Percentiles rank a stretch among this genome's conserved stretches.
Conservation (phyloP, 495 filamentous ascomycete species). For the Neurospora pannonica region DNA sequence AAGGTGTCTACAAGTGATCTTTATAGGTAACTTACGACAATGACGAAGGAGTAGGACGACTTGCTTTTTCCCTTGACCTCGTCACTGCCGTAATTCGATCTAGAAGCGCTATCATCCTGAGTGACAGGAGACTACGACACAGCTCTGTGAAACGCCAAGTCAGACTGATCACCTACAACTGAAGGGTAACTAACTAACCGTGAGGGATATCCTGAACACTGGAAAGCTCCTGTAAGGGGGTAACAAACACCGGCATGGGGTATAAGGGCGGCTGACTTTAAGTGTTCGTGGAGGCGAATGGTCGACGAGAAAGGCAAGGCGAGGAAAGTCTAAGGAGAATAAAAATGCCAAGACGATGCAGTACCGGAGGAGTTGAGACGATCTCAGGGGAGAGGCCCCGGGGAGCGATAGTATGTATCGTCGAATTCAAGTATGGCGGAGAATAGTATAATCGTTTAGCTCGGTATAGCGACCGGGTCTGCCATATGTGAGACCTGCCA, state of each 20-base stretch:
- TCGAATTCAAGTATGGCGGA: neutral
- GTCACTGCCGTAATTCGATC: neutral
- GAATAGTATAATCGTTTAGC: neutral
- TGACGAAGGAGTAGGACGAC: neutral
- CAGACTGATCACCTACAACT: neutral
- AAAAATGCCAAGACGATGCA: neutral
- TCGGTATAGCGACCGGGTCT: neutral
- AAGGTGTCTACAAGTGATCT: neutral
- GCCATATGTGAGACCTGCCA: neutral
- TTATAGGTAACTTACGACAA: neutral
- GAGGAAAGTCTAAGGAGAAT: neutral
- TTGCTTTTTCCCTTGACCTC: neutral
- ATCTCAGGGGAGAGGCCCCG: neutral
- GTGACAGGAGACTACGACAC: neutral
- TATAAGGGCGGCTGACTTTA: neutral
- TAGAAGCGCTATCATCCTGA: neutral
- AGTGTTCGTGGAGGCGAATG: neutral
- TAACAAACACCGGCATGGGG: neutral
- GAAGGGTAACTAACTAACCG: neutral
- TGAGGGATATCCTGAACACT: neutral
- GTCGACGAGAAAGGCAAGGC: neutral
- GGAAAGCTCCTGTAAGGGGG: neutral
- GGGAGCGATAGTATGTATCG: neutral
- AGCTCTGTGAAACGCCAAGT: neutral
- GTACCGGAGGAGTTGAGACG: neutral